Conservation (phyloP, 176 grass and related monocot species). For the Aegilops sharonensis region DNA sequence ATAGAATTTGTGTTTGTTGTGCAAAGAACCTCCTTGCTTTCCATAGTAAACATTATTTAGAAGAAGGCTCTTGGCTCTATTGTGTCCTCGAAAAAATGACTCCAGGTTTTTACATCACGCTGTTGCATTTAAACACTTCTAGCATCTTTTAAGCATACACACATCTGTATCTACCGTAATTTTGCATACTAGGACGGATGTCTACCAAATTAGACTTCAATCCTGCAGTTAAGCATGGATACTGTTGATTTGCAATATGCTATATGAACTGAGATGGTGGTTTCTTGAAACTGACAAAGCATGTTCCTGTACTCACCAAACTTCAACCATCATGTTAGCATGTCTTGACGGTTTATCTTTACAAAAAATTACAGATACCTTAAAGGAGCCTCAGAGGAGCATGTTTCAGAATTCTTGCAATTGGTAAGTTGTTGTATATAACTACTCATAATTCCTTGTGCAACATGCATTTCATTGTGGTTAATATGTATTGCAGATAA, state of each 20-base stretch:
- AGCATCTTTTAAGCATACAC: neutral
- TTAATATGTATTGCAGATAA: constrained; percentile 62
- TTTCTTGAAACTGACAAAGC: constrained; percentile 10
- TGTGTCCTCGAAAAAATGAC: neutral
- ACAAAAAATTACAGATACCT: constrained; percentile 61
- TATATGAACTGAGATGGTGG: neutral
- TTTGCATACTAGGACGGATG: neutral
- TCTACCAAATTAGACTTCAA: constrained; percentile 1
- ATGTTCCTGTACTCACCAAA: constrained; percentile 1
- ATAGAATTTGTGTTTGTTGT: neutral
- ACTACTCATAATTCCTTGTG: constrained; percentile 14
- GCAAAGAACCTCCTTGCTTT: neutral
- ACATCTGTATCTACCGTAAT: constrained; percentile 2
- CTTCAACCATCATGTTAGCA: neutral
- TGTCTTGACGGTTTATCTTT: constrained; percentile 22
- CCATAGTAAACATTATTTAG: neutral
- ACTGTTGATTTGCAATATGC: constrained; percentile 15
- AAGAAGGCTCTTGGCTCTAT: neutral
- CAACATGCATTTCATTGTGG: neutral
- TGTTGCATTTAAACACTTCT: neutral
- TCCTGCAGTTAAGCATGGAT: neutral
- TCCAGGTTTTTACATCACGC: neutral
- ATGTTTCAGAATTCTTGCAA: constrained; percentile 78
- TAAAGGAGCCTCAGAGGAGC: constrained; percentile 68
- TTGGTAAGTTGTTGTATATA: constrained; percentile 55